A percentile compares a stretch with the other conserved stretches of the same genome.
phyloP scores from a whole-genome alignment of 2,329 filamentous ascomycete genomes.

The Microsporum audouinii region DNA sequence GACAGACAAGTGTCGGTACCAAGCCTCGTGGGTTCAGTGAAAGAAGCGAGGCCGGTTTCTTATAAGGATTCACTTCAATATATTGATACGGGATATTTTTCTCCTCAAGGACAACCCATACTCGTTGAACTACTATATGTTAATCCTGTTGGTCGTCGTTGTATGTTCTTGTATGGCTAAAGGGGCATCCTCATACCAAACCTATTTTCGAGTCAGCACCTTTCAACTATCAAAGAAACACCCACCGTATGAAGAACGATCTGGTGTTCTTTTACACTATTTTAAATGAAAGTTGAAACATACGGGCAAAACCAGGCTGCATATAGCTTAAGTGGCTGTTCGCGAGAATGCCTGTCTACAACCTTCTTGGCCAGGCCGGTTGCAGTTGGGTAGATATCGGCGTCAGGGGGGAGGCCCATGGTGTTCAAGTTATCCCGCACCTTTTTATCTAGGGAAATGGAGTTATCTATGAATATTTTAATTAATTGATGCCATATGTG shows the following conservation, averaged over 20 bases:
- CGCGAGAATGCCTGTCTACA: constrained; percentile 24
- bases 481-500: neutral
- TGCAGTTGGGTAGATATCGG: constrained; percentile 33
- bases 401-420: constrained; percentile 29
- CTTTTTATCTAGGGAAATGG: neutral
- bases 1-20: constrained; percentile 53
- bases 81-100: constrained; percentile 65
- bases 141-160: constrained; percentile 2
- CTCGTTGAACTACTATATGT: constrained; percentile 46
- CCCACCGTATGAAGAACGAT: too few relatives aligned
- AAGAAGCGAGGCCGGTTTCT: constrained; percentile 57
- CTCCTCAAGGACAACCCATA: constrained; percentile 62
- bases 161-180: neutral
- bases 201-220: constrained; percentile 16
- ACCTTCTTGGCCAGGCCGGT: constrained; percentile 34
- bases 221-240: neutral
- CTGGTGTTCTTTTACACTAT: neutral
- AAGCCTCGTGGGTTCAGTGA: constrained; percentile 63
- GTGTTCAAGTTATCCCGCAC: neutral
- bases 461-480: neutral
- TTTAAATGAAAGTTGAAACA: constrained; percentile 12
- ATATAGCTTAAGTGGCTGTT: constrained; percentile 49
- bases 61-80: constrained; percentile 66
- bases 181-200: constrained; percentile 21
- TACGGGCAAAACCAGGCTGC: constrained; percentile 61